Conservation (phyloP, 2,329 filamentous ascomycete species). For the Alternaria sp. region DNA sequence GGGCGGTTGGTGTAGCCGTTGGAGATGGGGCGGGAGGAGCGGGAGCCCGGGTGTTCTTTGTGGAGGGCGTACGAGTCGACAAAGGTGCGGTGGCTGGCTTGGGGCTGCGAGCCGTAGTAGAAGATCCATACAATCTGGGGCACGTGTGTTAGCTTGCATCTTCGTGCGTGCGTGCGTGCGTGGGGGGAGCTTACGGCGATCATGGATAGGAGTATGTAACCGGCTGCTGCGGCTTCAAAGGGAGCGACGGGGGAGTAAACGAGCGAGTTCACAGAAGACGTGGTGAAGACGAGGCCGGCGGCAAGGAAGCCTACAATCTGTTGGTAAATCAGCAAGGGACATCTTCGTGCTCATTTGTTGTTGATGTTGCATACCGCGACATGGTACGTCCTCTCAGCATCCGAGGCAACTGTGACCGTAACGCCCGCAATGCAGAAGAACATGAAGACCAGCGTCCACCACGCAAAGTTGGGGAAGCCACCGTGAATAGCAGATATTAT, state of each 20-base stretch:
- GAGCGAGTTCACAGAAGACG: constrained; percentile 83
- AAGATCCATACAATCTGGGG: constrained; percentile 94
- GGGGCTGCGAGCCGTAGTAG: constrained; percentile 94
- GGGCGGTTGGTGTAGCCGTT: constrained; percentile 78
- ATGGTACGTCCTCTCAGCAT: constrained; percentile 86
- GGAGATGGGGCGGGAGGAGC: constrained; percentile 74
- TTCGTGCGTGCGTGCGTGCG: too few relatives aligned
- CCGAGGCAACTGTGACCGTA: constrained; percentile 81
- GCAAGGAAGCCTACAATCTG: constrained; percentile 84
- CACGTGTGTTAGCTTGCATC: constrained; percentile 28
- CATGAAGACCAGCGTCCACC: constrained; percentile 91
- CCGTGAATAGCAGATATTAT: constrained; percentile 72
- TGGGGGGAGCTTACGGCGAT: constrained; percentile 74
- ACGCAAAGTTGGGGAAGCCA: constrained; percentile 83
- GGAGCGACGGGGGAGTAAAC: constrained; percentile 79
- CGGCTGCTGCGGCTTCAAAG: constrained; percentile 86
- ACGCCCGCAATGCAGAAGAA: constrained; percentile 83
- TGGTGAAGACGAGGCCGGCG: constrained; percentile 83
- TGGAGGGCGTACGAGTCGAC: constrained; percentile 95
- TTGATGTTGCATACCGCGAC: constrained; percentile 70
- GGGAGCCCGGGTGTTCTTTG: constrained; percentile 76
- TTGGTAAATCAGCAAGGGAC: constrained; percentile 27
- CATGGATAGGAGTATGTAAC: constrained; percentile 93
- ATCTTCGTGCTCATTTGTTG: not conserved
- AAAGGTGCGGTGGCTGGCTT: constrained; percentile 84